These are phyloP conservation scores for Hymenoscyphus fraxineus DNA, from an alignment of 2,329 filamentous ascomycete genomes.

Conservation along the genomic window DNA sequence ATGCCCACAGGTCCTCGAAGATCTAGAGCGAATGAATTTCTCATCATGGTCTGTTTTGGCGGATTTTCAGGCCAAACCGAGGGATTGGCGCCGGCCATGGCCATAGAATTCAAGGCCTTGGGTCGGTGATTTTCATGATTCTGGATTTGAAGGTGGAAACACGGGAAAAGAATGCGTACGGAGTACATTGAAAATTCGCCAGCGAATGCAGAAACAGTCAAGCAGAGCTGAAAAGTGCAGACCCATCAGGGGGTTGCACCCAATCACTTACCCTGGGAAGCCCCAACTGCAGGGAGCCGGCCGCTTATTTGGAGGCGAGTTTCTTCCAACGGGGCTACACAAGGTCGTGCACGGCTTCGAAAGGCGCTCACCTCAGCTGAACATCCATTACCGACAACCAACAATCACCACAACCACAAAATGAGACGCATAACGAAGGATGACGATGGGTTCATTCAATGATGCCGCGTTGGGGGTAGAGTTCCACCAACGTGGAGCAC, in stretches of 20 bases:
- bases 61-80: slow-evolving; percentile 1
- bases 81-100: neutral
- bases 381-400: slow-evolving; percentile 3
- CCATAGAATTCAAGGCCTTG: neutral
- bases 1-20: neutral
- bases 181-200: neutral
- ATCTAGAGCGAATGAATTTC: neutral
- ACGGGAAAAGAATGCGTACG: neutral
- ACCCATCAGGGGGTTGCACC: neutral
- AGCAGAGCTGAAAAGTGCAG: neutral
- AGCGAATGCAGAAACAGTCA: neutral
- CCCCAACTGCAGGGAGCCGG: slow-evolving; percentile 4
- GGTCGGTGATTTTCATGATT: neutral
- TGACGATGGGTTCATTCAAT: neutral
- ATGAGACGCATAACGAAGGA: slow-evolving; percentile 1
- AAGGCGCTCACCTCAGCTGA: slow-evolving; percentile 8
- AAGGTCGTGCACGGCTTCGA: neutral
- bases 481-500: neutral
- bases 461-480: neutral
- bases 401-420: neutral
- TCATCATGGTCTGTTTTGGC: neutral
- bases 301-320: neutral
- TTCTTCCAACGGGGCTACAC: slow-evolving; percentile 2
- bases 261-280: neutral
- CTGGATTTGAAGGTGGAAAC: neutral